Percentiles rank a stretch among this genome's conserved stretches.
phyloP scores from a whole-genome alignment of 1,284 basidiomycete species.

The Meira nashicola region DNA sequence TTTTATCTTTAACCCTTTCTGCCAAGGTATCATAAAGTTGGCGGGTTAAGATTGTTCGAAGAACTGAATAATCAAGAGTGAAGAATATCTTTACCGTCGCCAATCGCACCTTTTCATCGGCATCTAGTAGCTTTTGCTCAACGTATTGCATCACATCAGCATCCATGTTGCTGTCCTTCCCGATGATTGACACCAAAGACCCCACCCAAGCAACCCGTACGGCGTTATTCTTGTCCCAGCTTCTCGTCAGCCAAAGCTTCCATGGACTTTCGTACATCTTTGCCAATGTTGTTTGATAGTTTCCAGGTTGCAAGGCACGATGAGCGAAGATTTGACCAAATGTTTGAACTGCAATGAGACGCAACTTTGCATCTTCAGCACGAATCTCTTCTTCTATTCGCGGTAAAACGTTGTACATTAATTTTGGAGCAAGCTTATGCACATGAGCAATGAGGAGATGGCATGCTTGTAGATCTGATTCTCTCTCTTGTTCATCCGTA shows the following conservation, averaged over 20 bases:
- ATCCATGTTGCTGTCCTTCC: constrained; percentile 69
- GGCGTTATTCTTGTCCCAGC: constrained; percentile 68
- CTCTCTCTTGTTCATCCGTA: constrained; percentile 34
- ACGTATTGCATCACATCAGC: constrained; percentile 27
- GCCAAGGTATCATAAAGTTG: constrained; percentile 71
- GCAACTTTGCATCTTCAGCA: constrained; percentile 68
- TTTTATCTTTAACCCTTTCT: constrained; percentile 77
- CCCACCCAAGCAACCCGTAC: constrained; percentile 79
- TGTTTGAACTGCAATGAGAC: constrained; percentile 73
- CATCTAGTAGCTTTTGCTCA: constrained; percentile 59
- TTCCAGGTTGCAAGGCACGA: constrained; percentile 21
- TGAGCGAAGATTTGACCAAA: constrained; percentile 81
- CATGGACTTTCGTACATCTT: constrained; percentile 78
- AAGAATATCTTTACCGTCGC: constrained; percentile 77
- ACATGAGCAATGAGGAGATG: constrained; percentile 83
- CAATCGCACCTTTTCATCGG: constrained; percentile 84
- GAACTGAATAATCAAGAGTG: constrained; percentile 61
- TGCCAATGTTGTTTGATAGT: constrained; percentile 57
- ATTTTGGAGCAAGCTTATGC: constrained; percentile 70
- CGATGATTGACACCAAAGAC: constrained; percentile 61
- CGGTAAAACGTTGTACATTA: constrained; percentile 84
- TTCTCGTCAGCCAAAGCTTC: constrained; percentile 75
- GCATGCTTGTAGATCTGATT: constrained; percentile 60
- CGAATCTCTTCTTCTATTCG: constrained; percentile 85
- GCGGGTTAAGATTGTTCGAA: too few relatives aligned